These are phyloP conservation scores for Nepenthes mirabilis DNA, from an alignment of 148 eudicot genomes.

Conservation along the genomic window DNA sequence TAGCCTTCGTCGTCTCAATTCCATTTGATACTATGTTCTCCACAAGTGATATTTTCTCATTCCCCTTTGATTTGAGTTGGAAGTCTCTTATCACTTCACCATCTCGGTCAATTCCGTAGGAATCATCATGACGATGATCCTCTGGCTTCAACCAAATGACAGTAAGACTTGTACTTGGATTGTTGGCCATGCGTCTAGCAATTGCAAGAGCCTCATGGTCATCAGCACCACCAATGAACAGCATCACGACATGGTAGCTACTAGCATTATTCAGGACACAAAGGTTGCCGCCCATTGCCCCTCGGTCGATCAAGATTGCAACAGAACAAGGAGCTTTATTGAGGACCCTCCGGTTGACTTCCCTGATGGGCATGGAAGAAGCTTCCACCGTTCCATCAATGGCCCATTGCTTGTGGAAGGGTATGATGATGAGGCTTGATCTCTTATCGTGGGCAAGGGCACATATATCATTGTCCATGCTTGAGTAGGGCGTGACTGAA, in stretches of 20 bases:
- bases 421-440: slow-evolving; percentile 13
- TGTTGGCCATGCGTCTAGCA: slow-evolving; percentile 13
- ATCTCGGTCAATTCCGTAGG: slow-evolving; percentile 1
- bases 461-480: slow-evolving; percentile 28
- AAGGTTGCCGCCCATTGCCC: neutral
- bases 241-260: slow-evolving; percentile 10
- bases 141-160: slow-evolving; percentile 17
- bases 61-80: slow-evolving; percentile 7
- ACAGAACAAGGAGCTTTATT: slow-evolving; percentile 27
- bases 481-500: slow-evolving; percentile 16
- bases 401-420: slow-evolving; percentile 20
- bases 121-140: neutral
- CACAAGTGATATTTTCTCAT: slow-evolving; percentile 5
- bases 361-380: slow-evolving; percentile 7
- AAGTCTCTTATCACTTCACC: slow-evolving; percentile 16
- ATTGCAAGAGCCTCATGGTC: slow-evolving; percentile 28
- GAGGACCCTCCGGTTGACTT: slow-evolving; percentile 17
- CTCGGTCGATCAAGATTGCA: slow-evolving; percentile 19
- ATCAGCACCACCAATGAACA: slow-evolving; percentile 27
- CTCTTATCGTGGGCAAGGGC: slow-evolving; percentile 17
- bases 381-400: slow-evolving; percentile 8
- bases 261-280: neutral
- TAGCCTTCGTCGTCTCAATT: slow-evolving; percentile 18
- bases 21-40: slow-evolving; percentile 16
- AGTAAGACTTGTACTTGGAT: slow-evolving; percentile 13